phyloP scores from a whole-genome alignment of 345 rosid species.

The Laguncularia racemosa region DNA sequence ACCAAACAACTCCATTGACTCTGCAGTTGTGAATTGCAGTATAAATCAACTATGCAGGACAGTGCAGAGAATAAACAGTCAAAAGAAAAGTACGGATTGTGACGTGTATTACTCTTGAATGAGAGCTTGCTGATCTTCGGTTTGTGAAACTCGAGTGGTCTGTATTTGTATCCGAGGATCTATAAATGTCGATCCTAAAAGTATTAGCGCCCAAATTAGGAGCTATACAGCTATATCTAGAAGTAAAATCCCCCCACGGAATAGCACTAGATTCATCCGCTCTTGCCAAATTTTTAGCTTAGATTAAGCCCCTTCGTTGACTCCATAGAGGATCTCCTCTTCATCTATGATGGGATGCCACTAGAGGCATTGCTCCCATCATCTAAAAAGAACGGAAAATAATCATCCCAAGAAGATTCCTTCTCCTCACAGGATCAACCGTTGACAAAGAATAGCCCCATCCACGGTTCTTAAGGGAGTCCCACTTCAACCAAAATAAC shows the following conservation, averaged over 20 bases:
- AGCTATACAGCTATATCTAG: conserved; percentile 33
- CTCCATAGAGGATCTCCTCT: conserved; percentile 36
- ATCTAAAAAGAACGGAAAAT: conserved; percentile 75
- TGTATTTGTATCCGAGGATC: background rate
- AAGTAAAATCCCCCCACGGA: conserved; percentile 27
- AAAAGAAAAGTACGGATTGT: too few relatives aligned
- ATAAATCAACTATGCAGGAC: too few relatives aligned
- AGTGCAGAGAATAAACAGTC: too few relatives aligned
- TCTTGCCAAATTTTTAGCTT: conserved; percentile 35
- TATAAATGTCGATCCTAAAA: conserved; percentile 29
- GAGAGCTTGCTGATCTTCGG: too few relatives aligned
- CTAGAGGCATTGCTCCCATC: conserved; percentile 74
- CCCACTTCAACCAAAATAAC: conserved; percentile 34
- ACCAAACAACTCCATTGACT: too few relatives aligned
- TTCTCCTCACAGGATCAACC: conserved; percentile 36
- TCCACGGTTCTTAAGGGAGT: conserved; percentile 33
- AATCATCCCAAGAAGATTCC: conserved; percentile 71
- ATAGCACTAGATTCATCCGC: conserved; percentile 36
- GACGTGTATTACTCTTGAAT: too few relatives aligned
- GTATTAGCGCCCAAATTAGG: conserved; percentile 27
- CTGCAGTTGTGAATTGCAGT: too few relatives aligned
- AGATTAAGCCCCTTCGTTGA: conserved; percentile 41
- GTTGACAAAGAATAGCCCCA: conserved; percentile 41
- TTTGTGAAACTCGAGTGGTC: too few relatives aligned
- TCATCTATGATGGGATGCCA: conserved; percentile 60